Evolutionary conservation across 495 filamentous ascomycete species (phyloP).

Genomic region (Apiosordaria backusii): DNA sequence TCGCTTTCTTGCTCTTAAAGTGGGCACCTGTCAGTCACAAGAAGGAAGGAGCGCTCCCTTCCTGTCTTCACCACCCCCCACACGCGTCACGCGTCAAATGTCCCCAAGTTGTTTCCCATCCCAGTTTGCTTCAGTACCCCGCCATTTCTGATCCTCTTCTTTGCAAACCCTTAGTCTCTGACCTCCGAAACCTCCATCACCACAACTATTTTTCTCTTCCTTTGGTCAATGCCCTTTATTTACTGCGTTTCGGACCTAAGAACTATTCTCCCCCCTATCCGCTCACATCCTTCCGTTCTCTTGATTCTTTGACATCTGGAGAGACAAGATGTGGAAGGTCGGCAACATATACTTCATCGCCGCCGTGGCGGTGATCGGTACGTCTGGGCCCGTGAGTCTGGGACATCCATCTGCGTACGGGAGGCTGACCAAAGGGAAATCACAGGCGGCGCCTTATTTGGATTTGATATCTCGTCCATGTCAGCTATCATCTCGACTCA

Average conservation of each 20-base stretch:
- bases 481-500: conserved; percentile 64
- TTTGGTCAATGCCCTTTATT: background rate
- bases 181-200: background rate
- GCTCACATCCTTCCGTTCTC: background rate
- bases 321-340: conserved; percentile 45
- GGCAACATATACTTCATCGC: conserved; percentile 74
- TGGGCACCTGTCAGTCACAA: background rate
- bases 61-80: background rate
- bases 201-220: background rate
- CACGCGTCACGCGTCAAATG: background rate
- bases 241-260: background rate
- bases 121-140: background rate
- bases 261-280: background rate
- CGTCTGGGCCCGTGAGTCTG: conserved; percentile 11
- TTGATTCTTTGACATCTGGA: background rate
- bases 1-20: background rate
- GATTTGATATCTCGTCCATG: conserved; percentile 67
- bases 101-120: background rate
- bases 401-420: background rate
- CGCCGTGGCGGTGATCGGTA: conserved; percentile 64
- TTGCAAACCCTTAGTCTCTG: background rate
- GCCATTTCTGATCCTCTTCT: background rate
- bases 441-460: conserved; percentile 72
- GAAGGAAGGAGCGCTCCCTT: background rate
- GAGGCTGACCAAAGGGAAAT: background rate